Conservation (phyloP, 345 rosid genomes). For the Salix arbutifolia region DNA sequence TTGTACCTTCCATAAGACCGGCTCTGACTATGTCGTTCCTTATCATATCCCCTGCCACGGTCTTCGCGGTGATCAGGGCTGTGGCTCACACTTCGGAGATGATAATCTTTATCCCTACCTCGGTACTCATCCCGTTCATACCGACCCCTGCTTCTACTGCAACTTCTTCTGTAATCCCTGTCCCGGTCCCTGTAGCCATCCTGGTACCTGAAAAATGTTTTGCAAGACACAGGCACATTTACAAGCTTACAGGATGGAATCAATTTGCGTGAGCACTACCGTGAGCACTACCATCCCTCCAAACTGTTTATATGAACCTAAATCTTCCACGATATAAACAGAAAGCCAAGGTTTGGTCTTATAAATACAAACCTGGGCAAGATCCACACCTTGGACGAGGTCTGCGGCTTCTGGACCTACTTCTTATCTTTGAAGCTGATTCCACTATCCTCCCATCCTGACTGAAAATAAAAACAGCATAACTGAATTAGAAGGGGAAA, state of each 20-base stretch:
- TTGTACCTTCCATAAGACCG: constrained; percentile 1
- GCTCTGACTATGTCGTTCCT: constrained; percentile 41
- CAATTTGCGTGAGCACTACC: not conserved
- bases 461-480: not conserved
- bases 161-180: constrained; percentile 48
- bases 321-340: not conserved
- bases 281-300: not conserved
- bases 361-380: not conserved
- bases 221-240: not conserved
- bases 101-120: constrained; percentile 50
- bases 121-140: constrained; percentile 45
- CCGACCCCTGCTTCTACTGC: constrained; percentile 52
- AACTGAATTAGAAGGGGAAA: not conserved
- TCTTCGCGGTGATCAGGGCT: constrained; percentile 48
- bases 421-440: not conserved
- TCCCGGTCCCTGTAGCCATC: constrained; percentile 39
- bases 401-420: not conserved
- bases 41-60: constrained; percentile 49
- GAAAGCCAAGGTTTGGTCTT: not conserved
- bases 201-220: constrained; percentile 16
- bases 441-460: constrained; percentile 11
- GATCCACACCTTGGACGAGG: not conserved
- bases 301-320: not conserved
- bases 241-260: not conserved
- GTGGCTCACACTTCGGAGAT: constrained; percentile 50